These are phyloP conservation scores for Straminergon stramineum DNA, from an alignment of 225 moss, liverwort and hornwort genomes.

Conservation along the genomic window DNA sequence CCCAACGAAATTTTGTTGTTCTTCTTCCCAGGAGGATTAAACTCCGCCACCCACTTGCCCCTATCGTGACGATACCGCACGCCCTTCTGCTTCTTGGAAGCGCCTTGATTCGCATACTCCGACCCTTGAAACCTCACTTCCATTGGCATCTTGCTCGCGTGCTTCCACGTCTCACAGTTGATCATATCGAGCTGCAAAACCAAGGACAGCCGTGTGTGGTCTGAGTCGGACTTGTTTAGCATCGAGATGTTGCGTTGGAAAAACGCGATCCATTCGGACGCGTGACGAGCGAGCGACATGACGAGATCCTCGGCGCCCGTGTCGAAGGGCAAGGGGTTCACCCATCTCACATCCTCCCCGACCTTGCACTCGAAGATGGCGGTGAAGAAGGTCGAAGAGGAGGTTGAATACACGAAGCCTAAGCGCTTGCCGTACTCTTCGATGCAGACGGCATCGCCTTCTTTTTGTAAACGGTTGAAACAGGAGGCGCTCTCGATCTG, in stretches of 20 bases:
- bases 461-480: slow-evolving; percentile 14
- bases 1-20: slow-evolving; percentile 37
- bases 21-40: slow-evolving; percentile 30
- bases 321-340: slow-evolving; percentile 32
- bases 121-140: not conserved
- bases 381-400: slow-evolving; percentile 20
- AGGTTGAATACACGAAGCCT: slow-evolving; percentile 4
- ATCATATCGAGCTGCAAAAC: slow-evolving; percentile 34
- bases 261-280: slow-evolving; percentile 14
- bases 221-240: not conserved
- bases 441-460: slow-evolving; percentile 25
- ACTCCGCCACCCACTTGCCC: slow-evolving; percentile 37
- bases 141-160: slow-evolving; percentile 16
- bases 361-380: slow-evolving; percentile 25
- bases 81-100: slow-evolving; percentile 29
- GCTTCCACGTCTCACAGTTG: slow-evolving; percentile 20
- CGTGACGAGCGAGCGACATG: slow-evolving; percentile 31
- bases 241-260: slow-evolving; percentile 23
- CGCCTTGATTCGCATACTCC: not conserved
- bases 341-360: slow-evolving; percentile 21
- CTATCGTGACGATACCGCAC: slow-evolving; percentile 23
- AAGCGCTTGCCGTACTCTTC: slow-evolving; percentile 29
- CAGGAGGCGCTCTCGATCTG: slow-evolving; percentile 26
- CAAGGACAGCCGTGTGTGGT: slow-evolving; percentile 15
- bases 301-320: slow-evolving; percentile 32